phyloP scores from a whole-genome alignment of 2,329 filamentous ascomycete species.

The Diaporthe sp. region DNA sequence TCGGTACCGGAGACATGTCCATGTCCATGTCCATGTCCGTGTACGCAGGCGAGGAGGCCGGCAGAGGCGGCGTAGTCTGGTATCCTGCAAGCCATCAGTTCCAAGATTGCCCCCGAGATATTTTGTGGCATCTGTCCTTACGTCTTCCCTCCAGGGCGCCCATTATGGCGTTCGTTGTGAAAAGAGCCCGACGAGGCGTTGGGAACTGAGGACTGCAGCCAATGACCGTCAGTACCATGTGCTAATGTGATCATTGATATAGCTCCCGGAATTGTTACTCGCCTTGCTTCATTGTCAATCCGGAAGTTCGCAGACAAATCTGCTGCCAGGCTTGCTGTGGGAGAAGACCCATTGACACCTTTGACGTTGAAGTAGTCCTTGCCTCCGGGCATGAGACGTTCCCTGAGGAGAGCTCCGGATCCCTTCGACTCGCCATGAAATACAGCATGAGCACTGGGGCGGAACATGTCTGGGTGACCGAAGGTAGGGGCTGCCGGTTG shows the following conservation, averaged over 20 bases:
- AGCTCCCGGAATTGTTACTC: constrained; percentile 49
- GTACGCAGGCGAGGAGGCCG: constrained; percentile 82
- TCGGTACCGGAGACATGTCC: constrained; percentile 94
- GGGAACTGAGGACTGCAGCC: constrained; percentile 80
- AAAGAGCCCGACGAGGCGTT: constrained; percentile 87
- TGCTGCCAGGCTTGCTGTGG: constrained; percentile 89
- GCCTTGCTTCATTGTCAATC: constrained; percentile 89
- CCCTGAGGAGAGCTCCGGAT: constrained; percentile 83
- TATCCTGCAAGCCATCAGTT: constrained; percentile 67
- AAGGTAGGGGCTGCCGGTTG: constrained; percentile 77
- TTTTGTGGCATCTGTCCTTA: constrained; percentile 57
- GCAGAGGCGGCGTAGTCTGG: constrained; percentile 86
- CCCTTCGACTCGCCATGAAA: constrained; percentile 70
- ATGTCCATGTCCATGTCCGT: constrained; percentile 73
- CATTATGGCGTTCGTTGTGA: constrained; percentile 80
- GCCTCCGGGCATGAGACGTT: constrained; percentile 71
- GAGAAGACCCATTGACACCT: constrained; percentile 86
- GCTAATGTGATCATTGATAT: background rate
- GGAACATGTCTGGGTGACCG: constrained; percentile 69
- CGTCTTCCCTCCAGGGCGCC: constrained; percentile 69
- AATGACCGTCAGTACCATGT: constrained; percentile 42
- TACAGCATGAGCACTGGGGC: constrained; percentile 61
- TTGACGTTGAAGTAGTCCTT: constrained; percentile 88
- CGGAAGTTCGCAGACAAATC: constrained; percentile 98
- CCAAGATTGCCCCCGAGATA: constrained; percentile 25